Percentiles rank a stretch among this genome's conserved stretches.
Evolutionary conservation across 257 asterid species (phyloP).

Genomic region (Solanum verrucosum): DNA sequence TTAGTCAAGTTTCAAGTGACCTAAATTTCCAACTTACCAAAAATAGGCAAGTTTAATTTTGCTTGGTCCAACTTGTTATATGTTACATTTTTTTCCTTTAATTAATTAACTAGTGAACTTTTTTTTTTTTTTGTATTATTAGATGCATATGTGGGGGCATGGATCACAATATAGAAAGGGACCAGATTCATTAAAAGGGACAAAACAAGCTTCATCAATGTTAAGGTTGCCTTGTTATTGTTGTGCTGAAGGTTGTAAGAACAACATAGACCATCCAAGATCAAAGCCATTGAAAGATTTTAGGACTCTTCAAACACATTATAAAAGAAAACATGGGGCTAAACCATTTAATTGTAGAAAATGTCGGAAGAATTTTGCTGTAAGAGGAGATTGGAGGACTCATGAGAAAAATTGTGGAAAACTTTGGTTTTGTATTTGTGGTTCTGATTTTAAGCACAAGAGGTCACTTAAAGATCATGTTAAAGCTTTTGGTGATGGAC

Average conservation of each 20-base stretch:
- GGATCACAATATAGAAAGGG: slow-evolving; percentile 86
- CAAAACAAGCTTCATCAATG: slow-evolving; percentile 55
- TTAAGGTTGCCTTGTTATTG: slow-evolving; percentile 76
- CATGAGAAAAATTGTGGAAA: slow-evolving; percentile 91
- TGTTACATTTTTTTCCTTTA: not conserved
- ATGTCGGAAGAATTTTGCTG: slow-evolving; percentile 72
- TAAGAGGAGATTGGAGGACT: slow-evolving; percentile 89
- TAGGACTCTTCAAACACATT: slow-evolving; percentile 85
- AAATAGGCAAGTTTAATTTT: not conserved
- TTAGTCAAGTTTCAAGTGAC: not conserved
- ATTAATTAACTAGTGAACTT: not conserved
- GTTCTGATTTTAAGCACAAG: slow-evolving; percentile 89
- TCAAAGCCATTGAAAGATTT: slow-evolving; percentile 83
- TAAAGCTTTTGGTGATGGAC: slow-evolving; percentile 66
- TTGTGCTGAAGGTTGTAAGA: slow-evolving; percentile 88
- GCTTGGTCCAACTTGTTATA: not conserved
- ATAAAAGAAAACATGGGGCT: slow-evolving; percentile 73
- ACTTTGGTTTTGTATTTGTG: slow-evolving; percentile 79
- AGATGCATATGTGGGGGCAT: slow-evolving; percentile 99
- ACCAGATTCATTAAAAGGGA: slow-evolving; percentile 78
- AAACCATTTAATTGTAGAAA: slow-evolving; percentile 69
- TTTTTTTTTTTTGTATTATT: no score
- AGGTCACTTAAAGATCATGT: slow-evolving; percentile 84
- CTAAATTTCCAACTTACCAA: not conserved
- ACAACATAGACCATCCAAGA: slow-evolving; percentile 71